Percentiles rank a stretch among this genome's conserved stretches.
phyloP scores from a whole-genome alignment of 2,329 filamentous ascomycete genomes.

The Cytospora leucostoma region DNA sequence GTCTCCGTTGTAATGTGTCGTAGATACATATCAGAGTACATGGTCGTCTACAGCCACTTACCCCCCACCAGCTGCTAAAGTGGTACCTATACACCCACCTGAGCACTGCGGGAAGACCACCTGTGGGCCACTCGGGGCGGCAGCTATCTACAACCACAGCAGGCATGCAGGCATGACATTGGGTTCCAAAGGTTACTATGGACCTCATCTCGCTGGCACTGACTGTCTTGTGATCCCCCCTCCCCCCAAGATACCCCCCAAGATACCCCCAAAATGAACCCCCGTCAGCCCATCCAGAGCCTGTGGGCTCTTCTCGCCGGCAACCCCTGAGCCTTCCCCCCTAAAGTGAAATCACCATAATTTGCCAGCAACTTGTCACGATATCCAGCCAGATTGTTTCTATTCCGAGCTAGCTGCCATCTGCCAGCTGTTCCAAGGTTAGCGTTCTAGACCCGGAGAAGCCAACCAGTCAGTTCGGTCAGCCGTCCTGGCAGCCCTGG shows the following conservation, averaged over 20 bases:
- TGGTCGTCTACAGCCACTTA: no score
- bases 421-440: not conserved
- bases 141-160: no score
- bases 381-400: constrained; percentile 6
- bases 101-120: no score
- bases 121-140: no score
- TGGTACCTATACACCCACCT: not conserved
- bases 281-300: not conserved
- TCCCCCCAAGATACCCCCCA: not conserved
- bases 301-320: constrained; percentile 24
- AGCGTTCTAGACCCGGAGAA: not conserved
- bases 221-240: constrained; percentile 27
- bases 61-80: not conserved
- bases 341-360: constrained; percentile 28
- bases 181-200: not conserved
- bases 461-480: not conserved
- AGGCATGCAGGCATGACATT: not conserved
- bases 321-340: constrained; percentile 22
- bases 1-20: not conserved
- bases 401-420: constrained; percentile 18
- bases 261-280: not conserved
- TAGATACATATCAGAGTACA: no score
- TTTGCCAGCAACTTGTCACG: constrained; percentile 24
- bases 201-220: constrained; percentile 19
- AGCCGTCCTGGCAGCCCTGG: no score